A percentile compares a stretch with the other conserved stretches of the same genome.
phyloP scores from a whole-genome alignment of 2,329 filamentous ascomycete genomes.

The Xylariaceae sp. region DNA sequence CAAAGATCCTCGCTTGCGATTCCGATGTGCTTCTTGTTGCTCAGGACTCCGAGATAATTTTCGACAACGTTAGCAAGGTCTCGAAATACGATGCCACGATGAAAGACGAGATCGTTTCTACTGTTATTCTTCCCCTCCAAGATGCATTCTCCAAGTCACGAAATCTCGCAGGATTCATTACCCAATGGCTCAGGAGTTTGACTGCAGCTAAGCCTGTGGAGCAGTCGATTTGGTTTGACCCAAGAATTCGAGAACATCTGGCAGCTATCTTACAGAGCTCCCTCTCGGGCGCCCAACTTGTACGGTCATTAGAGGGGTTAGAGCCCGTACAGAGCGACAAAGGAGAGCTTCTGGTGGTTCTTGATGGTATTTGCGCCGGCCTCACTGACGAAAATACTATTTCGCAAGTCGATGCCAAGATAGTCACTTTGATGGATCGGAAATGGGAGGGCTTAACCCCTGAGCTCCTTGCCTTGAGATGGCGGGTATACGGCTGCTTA shows the following conservation, averaged over 20 bases:
- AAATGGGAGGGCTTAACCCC: conserved; percentile 21
- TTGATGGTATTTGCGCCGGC: conserved; percentile 37
- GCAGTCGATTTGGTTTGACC: conserved; percentile 28
- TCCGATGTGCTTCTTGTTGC: conserved; percentile 40
- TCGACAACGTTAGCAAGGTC: conserved; percentile 31
- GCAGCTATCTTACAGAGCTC: conserved; percentile 33
- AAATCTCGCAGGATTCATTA: conserved; percentile 37
- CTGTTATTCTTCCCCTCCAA: conserved; percentile 38
- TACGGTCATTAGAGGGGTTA: conserved; percentile 34
- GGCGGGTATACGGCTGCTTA: conserved; percentile 28
- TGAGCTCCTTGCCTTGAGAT: conserved; percentile 26
- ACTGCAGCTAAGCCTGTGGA: conserved; percentile 18
- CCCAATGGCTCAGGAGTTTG: conserved; percentile 34
- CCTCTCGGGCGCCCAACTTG: conserved; percentile 35
- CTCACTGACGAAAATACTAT: conserved; percentile 33
- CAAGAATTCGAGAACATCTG: conserved; percentile 25
- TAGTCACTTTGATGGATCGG: conserved; percentile 31
- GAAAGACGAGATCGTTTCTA: conserved; percentile 29
- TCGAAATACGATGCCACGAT: conserved; percentile 18
- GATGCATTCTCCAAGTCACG: conserved; percentile 37
- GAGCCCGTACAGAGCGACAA: conserved; percentile 22
- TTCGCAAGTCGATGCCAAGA: conserved; percentile 29
- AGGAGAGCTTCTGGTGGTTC: conserved; percentile 33
- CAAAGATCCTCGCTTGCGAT: conserved; percentile 41
- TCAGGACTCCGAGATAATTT: conserved; percentile 29